A percentile compares a stretch with the other conserved stretches of the same genome.
These are phyloP conservation scores for Peronospora destructor DNA, from an alignment of 352 stramenopile genomes.

Conservation along the genomic window DNA sequence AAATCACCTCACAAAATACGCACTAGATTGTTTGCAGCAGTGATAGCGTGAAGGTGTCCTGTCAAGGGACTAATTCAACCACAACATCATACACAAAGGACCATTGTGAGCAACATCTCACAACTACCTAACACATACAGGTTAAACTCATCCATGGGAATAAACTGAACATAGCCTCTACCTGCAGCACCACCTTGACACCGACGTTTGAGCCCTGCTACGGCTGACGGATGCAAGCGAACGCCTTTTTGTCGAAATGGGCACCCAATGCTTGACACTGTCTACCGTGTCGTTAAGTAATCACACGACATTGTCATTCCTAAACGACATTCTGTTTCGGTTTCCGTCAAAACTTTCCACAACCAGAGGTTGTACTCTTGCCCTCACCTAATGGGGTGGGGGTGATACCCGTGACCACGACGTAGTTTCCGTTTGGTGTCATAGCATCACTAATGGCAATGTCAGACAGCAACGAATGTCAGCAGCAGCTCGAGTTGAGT, in stretches of 20 bases:
- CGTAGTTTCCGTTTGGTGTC: conserved; percentile 92
- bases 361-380: conserved; percentile 97
- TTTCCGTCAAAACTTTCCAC: background rate
- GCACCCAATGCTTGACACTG: conserved; percentile 92
- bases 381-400: conserved; percentile 96
- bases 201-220: conserved; percentile 97
- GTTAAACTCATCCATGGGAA: conserved; percentile 98
- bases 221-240: conserved; percentile 97
- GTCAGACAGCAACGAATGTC: conserved; percentile 66
- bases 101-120: conserved; percentile 6
- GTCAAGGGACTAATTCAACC: conserved; percentile 87
- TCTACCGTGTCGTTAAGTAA: conserved; percentile 29
- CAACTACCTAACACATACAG: conserved; percentile 64
- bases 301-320: conserved; percentile 28
- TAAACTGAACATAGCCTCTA: conserved; percentile 91
- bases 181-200: conserved; percentile 87
- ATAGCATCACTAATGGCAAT: conserved; percentile 80
- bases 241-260: conserved; percentile 89
- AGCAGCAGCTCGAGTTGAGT: conserved; percentile 53
- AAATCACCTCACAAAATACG: conserved; percentile 1
- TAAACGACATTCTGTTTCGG: background rate
- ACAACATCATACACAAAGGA: background rate
- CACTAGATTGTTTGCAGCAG: conserved; percentile 95
- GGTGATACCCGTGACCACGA: conserved; percentile 96
- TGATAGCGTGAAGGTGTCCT: conserved; percentile 98